A percentile compares a stretch with the other conserved stretches of the same genome.
Conservation (phyloP, 2,329 filamentous ascomycete species). For the Aspergillus phoenicis region DNA sequence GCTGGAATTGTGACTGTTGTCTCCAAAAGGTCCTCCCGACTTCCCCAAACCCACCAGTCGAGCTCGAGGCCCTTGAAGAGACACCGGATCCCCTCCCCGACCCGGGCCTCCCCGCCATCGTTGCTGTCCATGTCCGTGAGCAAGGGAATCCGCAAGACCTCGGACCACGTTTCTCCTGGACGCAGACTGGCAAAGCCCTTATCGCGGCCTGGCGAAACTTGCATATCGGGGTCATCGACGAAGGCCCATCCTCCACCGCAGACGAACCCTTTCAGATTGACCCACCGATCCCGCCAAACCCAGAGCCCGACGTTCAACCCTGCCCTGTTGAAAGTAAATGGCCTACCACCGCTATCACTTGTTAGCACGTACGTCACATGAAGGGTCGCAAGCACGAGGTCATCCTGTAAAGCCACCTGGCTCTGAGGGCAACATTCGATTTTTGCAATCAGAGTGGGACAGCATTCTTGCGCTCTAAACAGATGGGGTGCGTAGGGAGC, state of each 20-base stretch:
- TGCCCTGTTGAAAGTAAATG: background rate
- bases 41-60: conserved; percentile 2
- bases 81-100: background rate
- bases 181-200: background rate
- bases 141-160: background rate
- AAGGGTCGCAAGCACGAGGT: background rate
- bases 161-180: conserved; percentile 6
- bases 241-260: background rate
- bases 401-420: background rate
- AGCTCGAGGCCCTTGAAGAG: background rate
- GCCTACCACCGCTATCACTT: background rate
- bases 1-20: conserved; percentile 2
- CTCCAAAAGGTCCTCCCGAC: background rate
- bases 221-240: conserved; percentile 1
- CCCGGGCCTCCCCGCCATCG: background rate
- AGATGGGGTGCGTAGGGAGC: background rate
- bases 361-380: background rate
- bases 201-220: background rate
- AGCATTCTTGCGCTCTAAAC: background rate
- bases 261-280: background rate
- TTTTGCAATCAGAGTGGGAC: conserved; percentile 1
- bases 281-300: conserved; percentile 3
- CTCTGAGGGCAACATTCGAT: background rate
- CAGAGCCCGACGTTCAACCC: background rate
- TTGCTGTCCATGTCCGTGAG: background rate